Evolutionary conservation across 2,329 filamentous ascomycete genomes (phyloP).

Genomic region (Sporothrix curviconia): DNA sequence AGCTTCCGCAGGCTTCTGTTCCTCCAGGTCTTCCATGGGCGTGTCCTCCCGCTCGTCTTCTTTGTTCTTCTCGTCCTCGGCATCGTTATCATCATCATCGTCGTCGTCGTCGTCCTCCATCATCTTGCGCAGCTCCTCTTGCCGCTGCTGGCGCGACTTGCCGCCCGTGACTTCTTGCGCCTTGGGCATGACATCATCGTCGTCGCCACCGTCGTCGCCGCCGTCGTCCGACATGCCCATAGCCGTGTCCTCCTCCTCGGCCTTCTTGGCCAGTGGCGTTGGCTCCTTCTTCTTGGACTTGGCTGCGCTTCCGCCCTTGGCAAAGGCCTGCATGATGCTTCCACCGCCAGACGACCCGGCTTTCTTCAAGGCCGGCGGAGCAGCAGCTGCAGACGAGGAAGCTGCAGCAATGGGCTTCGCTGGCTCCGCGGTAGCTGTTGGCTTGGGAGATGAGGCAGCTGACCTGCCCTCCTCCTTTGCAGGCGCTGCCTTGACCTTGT

Average conservation of each 20-base stretch:
- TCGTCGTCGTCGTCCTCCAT: conserved; percentile 57
- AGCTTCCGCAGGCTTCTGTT: conserved; percentile 26
- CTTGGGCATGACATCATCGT: conserved; percentile 45
- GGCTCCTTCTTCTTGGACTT: conserved; percentile 43
- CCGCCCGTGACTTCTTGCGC: conserved; percentile 27
- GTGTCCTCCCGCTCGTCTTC: conserved; percentile 33
- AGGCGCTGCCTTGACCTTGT: conserved; percentile 15
- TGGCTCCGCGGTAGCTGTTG: conserved; percentile 23
- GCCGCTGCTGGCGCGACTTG: conserved; percentile 51
- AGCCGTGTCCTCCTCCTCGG: conserved; percentile 41
- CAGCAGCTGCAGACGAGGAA: conserved; percentile 12
- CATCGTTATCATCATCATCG: conserved; percentile 53
- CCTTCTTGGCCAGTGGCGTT: conserved; percentile 32
- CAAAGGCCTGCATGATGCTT: conserved; percentile 70
- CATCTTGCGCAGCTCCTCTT: conserved; percentile 63
- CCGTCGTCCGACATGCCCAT: conserved; percentile 46
- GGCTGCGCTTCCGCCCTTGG: conserved; percentile 48
- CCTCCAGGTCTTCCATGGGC: conserved; percentile 24
- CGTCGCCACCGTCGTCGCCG: conserved; percentile 35
- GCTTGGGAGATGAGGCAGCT: background rate
- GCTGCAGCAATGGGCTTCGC: conserved; percentile 30
- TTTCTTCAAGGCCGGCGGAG: conserved; percentile 34
- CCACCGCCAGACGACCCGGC: conserved; percentile 41
- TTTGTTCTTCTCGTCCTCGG: conserved; percentile 31
- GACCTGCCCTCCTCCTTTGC: conserved; percentile 18